Evolutionary conservation across 169 alveolate genomes (phyloP), one percentile per base, ranked within the genome.

Genomic region (Plasmodium billcollinsi): DNA sequence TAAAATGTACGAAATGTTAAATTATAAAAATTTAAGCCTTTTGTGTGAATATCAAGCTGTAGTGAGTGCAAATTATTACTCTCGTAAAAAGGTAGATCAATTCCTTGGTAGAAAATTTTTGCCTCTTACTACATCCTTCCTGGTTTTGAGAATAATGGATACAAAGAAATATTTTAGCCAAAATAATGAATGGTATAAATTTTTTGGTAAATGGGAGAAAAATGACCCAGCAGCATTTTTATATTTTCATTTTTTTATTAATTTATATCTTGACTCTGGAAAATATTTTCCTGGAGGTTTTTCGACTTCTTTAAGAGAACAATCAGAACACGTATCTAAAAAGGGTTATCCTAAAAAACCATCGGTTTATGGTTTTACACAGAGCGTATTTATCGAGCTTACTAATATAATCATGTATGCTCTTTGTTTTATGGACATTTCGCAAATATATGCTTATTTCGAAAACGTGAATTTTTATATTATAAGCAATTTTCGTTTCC

Each of bases 11-110:
- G 21, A 69, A 1, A 4, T 76, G 4, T 50, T 52, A 26, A 21
- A 76, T 65, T 66, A 65, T 18, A 76, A 76, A 21, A 76, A 76
- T 14, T 52, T 76, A 43, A 76, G 89, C 20, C 11, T 15, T 9
- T 50, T 76, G 9, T 76, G 89, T 56, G 89, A 76, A 12, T 45
- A 76, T 50, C 89, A 76, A 65, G 73, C 89, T 11, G 15, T 76
- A 58, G 52, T 74, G 0, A 66, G 71, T 65, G 59, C 89, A 20
- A 24, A 65, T 26, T 33, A 29, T 65, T 65, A 29, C 11, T 65
- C 54, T 0, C 1, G 24, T 14, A 14, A 65, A 9, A 65, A 29
- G 21, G 8, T 65, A 11, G 2, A 14, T 18, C 62, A 76, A 26
- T 76, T 65, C n/a, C 47, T 76, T 18, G 71, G 52, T 43, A 78